Evolutionary conservation across 805 yeast species (phyloP), one percentile per base, ranked within the genome.

Genomic region (Suhomyces canberraensis): DNA sequence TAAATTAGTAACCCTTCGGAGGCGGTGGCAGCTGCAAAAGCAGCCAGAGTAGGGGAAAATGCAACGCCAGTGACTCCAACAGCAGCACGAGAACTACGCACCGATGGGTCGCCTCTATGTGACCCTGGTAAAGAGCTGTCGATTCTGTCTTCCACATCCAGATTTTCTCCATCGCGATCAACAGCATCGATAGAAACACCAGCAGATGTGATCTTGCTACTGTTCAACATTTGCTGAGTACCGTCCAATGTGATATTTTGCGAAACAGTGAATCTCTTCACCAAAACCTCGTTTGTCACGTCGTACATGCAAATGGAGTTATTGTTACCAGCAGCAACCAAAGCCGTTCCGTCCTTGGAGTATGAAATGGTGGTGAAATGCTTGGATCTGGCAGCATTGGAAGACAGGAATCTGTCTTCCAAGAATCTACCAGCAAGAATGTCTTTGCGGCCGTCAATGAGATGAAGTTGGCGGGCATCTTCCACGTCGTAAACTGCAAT

Each of bases 11-110:
- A 66, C 7, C 98, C 98, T 58, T 91, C 98, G 0, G 98, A 93
- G 0, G 96, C 81, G 0, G 96, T 93, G 27, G 95, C 95, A 28
- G 95, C 95, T 1, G 95, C 93, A 70, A 93, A 93, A 22, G 95
- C 79, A 15, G 83, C 72, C 2, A 95, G 84, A 0, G 96, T 83
- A 14, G 98, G 98, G 2, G 96, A 86, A 53, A 90, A 93, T 47
- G 73, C 75, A 19, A 93, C 73, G 3, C 83, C 69, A 2, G 87
- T 78, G 4, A 90, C 89, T 52, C 95, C 69, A n/a, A 93, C 74
- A 48, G 81, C 95, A 0, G 96, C 93, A 46, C 89, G 76, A 1
- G 78, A 71, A 34, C 77, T 75, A 50, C 97, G 74, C 8, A 79
- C 75, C 8, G 95, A 78, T 8, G 86, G 76, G 58, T 88, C 97